A percentile compares a stretch with the other conserved stretches of the same genome.
These are phyloP conservation scores for Physcomitrellopsis africana DNA, from an alignment of 225 moss, liverwort and hornwort species.

Conservation along the genomic window DNA sequence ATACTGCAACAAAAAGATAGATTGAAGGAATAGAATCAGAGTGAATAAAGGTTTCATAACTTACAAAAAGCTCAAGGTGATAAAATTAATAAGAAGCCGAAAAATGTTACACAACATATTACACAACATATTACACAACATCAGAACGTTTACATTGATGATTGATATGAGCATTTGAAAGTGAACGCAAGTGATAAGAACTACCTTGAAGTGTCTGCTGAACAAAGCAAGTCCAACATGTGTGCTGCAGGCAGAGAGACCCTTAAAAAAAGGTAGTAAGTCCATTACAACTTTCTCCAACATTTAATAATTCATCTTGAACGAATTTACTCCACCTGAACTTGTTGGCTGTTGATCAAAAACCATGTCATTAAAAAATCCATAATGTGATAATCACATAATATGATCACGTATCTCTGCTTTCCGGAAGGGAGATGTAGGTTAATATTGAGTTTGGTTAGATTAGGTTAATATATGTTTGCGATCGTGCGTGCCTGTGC, in stretches of 20 bases:
- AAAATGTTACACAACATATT: neutral
- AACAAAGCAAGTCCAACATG: conserved; percentile 25
- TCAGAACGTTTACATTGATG: neutral
- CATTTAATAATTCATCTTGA: conserved; percentile 5
- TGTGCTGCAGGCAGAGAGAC: conserved; percentile 33
- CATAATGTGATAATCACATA: neutral
- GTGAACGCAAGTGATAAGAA: conserved; percentile 12
- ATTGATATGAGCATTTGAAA: neutral
- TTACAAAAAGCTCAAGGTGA: too few species aligned
- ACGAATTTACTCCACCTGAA: conserved; percentile 5
- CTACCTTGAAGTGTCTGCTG: conserved; percentile 40
- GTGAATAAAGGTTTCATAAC: neutral
- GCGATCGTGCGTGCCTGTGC: too few species aligned
- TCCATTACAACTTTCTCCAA: conserved; percentile 23
- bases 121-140: neutral
- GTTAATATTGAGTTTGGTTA: neutral
- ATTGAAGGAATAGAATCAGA: neutral
- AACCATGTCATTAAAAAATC: neutral
- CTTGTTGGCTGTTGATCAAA: conserved; percentile 12
- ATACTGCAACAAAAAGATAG: conserved; percentile 25
- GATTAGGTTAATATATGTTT: too few species aligned
- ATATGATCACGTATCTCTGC: neutral
- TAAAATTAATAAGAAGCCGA: neutral
- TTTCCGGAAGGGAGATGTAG: neutral
- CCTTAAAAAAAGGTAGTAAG: conserved; percentile 23